Conservation (phyloP, 1,284 basidiomycete genomes). For the Ustilago loliicola region DNA sequence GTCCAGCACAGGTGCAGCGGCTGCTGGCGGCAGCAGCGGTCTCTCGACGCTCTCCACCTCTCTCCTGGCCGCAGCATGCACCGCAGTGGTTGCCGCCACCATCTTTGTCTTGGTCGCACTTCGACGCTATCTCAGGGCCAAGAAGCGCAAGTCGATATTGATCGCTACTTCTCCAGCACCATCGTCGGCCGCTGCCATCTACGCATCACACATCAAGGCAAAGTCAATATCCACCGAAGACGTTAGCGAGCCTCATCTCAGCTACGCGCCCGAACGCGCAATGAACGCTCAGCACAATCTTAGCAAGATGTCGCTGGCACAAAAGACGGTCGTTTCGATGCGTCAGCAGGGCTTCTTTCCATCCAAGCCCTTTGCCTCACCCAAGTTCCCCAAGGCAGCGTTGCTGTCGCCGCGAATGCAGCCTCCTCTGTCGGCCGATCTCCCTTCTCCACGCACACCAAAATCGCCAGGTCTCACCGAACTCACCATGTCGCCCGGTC, state of each 20-base stretch:
- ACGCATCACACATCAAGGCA: constrained; percentile 28
- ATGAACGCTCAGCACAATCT: constrained; percentile 33
- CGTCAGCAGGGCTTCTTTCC: constrained; percentile 30
- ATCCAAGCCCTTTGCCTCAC: constrained; percentile 19
- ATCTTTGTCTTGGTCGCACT: constrained; percentile 46
- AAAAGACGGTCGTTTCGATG: constrained; percentile 32
- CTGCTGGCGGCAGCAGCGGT: constrained; percentile 23
- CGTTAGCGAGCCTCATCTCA: constrained; percentile 38
- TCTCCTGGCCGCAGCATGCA: constrained; percentile 47
- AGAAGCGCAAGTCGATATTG: constrained; percentile 27
- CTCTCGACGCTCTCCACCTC: constrained; percentile 46
- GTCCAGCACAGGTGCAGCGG: constrained; percentile 39
- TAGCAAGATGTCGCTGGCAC: constrained; percentile 33
- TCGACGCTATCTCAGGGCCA: constrained; percentile 39
- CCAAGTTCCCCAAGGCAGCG: constrained; percentile 41
- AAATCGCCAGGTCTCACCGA: constrained; percentile 46
- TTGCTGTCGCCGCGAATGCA: constrained; percentile 46
- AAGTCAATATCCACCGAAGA: constrained; percentile 45
- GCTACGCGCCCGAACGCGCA: constrained; percentile 37
- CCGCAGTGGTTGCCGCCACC: constrained; percentile 35
- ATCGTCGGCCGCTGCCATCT: constrained; percentile 30
- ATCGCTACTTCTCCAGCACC: constrained; percentile 17
- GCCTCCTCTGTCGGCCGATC: constrained; percentile 21
- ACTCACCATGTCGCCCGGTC: constrained; percentile 48
- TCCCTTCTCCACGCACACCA: constrained; percentile 26